Evolutionary conservation across 1,284 basidiomycete genomes (phyloP), one percentile per base, ranked within the genome.

Genomic region (Coniferiporia weirii): DNA sequence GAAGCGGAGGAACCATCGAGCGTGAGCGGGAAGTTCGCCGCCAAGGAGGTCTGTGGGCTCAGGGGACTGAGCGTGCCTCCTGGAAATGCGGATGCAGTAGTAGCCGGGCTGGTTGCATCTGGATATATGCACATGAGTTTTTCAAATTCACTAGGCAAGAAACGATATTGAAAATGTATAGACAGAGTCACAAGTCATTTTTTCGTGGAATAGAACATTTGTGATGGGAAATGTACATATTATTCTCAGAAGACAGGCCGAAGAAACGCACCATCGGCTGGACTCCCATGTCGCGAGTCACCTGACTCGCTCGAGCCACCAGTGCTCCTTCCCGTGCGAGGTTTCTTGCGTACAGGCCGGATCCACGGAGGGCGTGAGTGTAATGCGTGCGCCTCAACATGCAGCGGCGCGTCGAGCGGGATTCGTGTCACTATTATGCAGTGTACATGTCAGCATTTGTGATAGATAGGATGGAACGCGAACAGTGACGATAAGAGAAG

Each of bases 341-440:
- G 79, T 74, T 89, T 89, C 71, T 90, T 91, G 56, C 89, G 86
- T 2, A 93, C 85, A 6, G 92, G 93, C 36, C 91, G 82, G 57
- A 94, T 83, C 92, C 92, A 95, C 6, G 91, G 88, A 0, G 90
- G 91, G 32, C 87, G 76, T 6, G 81, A 75, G 40, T 79, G 79
- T n/a, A 79, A 75, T 20, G 77, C 74, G 45, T 83, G 52, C 78
- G 79, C 78, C 19, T 76, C 70, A 12, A 40, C 38, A 40, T 40
- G 38, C 38, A 40, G 38, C 1, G 78, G 74, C 65, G 59, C 62
- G 61, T 94, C 91, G 57, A 95, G 79, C 32, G 93, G 92, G 63
- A 94, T 93, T 67, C 90, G 86, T 5, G 91, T 93, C 58, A 94
- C 92, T 93, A 65, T n/a, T 13, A 19, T 61, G 44, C 64, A 58